Conservation (phyloP, 768 basidiomycete species). For the Rhizopogon vinicolor region DNA sequence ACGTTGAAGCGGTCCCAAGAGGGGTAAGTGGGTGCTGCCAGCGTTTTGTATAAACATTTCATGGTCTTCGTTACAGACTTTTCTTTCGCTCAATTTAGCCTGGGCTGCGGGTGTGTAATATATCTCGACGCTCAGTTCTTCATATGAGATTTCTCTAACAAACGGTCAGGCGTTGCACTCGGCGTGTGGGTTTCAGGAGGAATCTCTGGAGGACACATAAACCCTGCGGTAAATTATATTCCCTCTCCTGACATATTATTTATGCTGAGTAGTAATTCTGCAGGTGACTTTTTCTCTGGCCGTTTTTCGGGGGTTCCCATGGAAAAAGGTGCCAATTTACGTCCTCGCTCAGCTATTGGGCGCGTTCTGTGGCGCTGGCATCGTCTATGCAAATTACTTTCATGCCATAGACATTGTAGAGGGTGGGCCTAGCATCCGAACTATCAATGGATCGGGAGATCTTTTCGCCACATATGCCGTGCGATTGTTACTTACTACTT, state of each 20-base stretch:
- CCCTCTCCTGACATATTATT: neutral
- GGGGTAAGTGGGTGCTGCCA: constrained; percentile 42
- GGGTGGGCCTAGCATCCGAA: constrained; percentile 50
- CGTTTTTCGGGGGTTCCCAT: constrained; percentile 68
- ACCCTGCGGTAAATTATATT: constrained; percentile 51
- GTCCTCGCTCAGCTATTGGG: constrained; percentile 62
- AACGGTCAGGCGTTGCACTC: constrained; percentile 43
- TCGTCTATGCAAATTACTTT: constrained; percentile 61
- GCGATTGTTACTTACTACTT: constrained; percentile 11
- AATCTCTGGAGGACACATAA: constrained; percentile 73
- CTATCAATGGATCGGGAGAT: constrained; percentile 48
- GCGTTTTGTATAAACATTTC: constrained; percentile 1
- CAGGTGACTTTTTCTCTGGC: constrained; percentile 70
- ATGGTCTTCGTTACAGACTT: constrained; percentile 8
- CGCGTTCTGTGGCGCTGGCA: constrained; percentile 49
- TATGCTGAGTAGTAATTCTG: constrained; percentile 1
- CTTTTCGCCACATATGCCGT: constrained; percentile 64
- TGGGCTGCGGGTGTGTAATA: constrained; percentile 26
- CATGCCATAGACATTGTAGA: constrained; percentile 65
- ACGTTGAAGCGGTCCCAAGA: constrained; percentile 42
- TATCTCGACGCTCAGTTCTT: neutral
- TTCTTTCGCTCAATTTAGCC: constrained; percentile 22
- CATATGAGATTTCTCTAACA: neutral
- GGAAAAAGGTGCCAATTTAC: constrained; percentile 74
- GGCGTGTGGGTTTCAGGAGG: constrained; percentile 66